Evolutionary conservation across 2,329 filamentous ascomycete species (phyloP), one percentile per base, ranked within the genome.

Genomic region (Hymenotorrendiella dingleyae): DNA sequence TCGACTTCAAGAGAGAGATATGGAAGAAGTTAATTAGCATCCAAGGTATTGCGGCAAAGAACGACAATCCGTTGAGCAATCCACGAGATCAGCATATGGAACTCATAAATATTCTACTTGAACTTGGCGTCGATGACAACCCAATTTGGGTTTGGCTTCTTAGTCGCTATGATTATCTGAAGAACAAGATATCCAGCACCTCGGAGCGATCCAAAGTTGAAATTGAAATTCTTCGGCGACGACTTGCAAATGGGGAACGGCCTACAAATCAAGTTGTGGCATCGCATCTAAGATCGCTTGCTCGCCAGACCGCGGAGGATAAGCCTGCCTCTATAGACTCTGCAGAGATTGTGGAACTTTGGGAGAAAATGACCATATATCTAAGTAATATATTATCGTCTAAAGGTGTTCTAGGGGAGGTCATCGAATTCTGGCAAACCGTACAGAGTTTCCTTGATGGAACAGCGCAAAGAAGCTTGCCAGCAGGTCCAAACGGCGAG

Each of bases 141-240:
- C 93, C 93, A 1, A 94, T 98, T 49, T 95, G 87, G 86, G 76
- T 94, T 9, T 98, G 93, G 90, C 78, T 98, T 20, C 70, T 91
- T 42, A 95, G 88, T 58, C 82, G 87, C 34, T 94, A 90, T 59
- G 87, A 95, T 51, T 82, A 90, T 58, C 72, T 98, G 43, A 96
- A 93, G 64, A 81, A 81, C 51, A 94, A 86, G 61, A 91, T 97
- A 40, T 78, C 80, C 30, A 72, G 76, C 0, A 84, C 82, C 11
- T 87, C 88, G 40, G 89, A 97, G 50, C 80, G 89, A n/a, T 83
- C 85, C 40, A 86, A 85, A 61, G 80, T 94, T 14, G 91, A 98
- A 64, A 89, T 97, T 52, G 93, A 98, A 63, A 84, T 97, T 19
- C 69, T 94, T 36, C 80, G 93, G 38, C 79, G 94, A 45, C 80